Percentiles rank a stretch among this genome's conserved stretches.
Conservation (phyloP, 2,329 filamentous ascomycete species). For the Pseudocercospora fijiensis region DNA sequence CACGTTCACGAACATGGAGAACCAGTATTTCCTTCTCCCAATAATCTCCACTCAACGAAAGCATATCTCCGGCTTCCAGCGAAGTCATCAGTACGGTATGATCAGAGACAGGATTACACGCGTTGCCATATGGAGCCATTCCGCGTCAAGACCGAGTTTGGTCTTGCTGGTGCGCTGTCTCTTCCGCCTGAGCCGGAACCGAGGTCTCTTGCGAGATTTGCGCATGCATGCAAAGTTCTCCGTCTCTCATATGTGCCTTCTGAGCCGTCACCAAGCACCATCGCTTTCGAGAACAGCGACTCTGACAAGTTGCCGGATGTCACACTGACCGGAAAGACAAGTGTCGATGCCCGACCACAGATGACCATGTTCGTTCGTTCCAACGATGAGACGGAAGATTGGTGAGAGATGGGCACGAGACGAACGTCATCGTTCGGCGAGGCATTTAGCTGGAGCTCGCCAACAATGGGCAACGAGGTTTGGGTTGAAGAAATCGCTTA, state of each 20-base stretch:
- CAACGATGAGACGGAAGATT: not conserved
- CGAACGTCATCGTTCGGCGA: too few species aligned
- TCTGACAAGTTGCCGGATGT: too few species aligned
- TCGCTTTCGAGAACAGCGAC: too few species aligned
- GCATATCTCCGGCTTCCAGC: not conserved
- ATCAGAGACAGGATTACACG: not conserved
- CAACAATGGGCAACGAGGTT: too few species aligned
- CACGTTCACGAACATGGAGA: slow-evolving; percentile 3
- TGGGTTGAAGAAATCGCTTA: too few species aligned
- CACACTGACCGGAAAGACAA: too few species aligned
- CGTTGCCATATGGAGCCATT: not conserved
- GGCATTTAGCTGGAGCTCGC: too few species aligned
- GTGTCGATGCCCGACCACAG: not conserved
- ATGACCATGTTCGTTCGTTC: slow-evolving; percentile 8
- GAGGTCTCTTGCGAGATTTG: not conserved
- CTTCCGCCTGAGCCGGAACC: not conserved
- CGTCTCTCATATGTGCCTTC: too few species aligned
- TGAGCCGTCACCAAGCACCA: too few species aligned
- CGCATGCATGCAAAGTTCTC: not conserved
- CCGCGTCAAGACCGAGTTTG: not conserved
- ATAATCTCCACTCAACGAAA: not conserved
- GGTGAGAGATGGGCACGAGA: not conserved
- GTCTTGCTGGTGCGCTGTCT: not conserved
- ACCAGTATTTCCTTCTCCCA: not conserved
- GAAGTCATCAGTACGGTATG: not conserved